Base-by-base conservation (phyloP, 2,329 filamentous ascomycete species). In the Trichoderma atrobrunneum region DNA sequence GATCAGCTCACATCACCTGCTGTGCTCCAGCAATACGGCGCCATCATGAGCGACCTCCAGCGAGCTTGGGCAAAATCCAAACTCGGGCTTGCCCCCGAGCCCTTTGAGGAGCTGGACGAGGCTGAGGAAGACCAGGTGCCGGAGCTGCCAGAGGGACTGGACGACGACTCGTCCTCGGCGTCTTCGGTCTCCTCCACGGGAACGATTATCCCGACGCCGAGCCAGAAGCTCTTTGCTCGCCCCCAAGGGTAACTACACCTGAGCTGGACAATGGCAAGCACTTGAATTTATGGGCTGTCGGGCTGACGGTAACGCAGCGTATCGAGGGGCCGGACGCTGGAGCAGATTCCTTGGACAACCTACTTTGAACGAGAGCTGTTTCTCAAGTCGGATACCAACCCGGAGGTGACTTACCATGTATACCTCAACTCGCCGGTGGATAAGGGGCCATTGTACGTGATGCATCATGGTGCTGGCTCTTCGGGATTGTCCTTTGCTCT, bases 381-480 rank as follows among this genome's bases (percentile, higher is more conserved):
- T 77, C 86, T 98, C 65, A 85, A 88, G 72, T 83, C 85, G 66
- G 80, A 83, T 62, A 77, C 81, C 43, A 80, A 81, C 12, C 78
- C 80, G 14, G 75, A 83, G 26, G 88, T 93, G 56, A 88, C 86
- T 66, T 92, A 95, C 79, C 96, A 99, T 84, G 93, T 89, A 72
- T 98, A 98, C 81, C 86, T 98, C 57, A 97, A 90, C 24, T 94
- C 94, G 1, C 95, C 95, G 10, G 87, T 87, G 56, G 90, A 87
- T 48, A 87, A 88, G 73, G 93, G 92, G 0, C 94, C 95, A 0
- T 85, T 99, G 6, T 95, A 99, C 81, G 92, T 98, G 73, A 93
- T 93, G 82, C 96, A 99, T 79, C 96, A 99, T 82, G 96, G 96
- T 51, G 96, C 93, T 54, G 96, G 96, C 18, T 97, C 95, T 5